Evolutionary conservation across 2,329 filamentous ascomycete genomes (phyloP), one percentile per base, ranked within the genome.

Genomic region (Tolypocladium sp.): DNA sequence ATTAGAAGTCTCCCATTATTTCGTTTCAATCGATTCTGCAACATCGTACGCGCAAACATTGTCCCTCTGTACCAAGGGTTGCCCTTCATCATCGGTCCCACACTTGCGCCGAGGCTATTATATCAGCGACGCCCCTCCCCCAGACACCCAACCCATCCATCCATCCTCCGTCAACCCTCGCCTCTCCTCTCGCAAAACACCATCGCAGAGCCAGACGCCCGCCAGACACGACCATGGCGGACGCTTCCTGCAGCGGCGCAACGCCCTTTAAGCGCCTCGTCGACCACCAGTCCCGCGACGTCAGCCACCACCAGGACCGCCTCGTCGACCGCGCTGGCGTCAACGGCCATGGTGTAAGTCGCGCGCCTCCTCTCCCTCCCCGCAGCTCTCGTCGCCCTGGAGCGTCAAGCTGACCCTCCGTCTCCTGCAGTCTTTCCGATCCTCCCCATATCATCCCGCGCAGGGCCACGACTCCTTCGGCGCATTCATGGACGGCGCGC

Each of bases 221-320:
- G 12, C 2, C 3, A 55, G 55, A 33, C 38, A 22, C 58, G n/a
- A 55, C 33, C 58, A 78, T 78, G 76, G 70, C 74, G 42, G 74
- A 77, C 57, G 69, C 70, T 58, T 74, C 75, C 12, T 78, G 76
- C 62, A 75, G 74, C 61, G 75, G 74, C 40, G 69, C 70, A 2
- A 74, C 73, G 55, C 75, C 76, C 41, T 77, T 78, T 58, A 78
- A 78, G 68, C 72, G 70, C 15, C 69, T 78, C 49, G 65, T 75
- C 25, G 74, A 77, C 10, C 74, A 77, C 44, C 74, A 77, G 56
- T 68, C 69, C n/a, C 71, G 71, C 52, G 75, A 77, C 64, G 68
- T 70, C 55, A 74, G 73, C 63, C 72, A 73, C 57, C 75, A 76
- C 20, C 74, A 77, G 62, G 74, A 77, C 61, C 69, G 73, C n/a